Base-by-base conservation (phyloP, 306 rosid species). In the Canavalia ensiformis region DNA sequence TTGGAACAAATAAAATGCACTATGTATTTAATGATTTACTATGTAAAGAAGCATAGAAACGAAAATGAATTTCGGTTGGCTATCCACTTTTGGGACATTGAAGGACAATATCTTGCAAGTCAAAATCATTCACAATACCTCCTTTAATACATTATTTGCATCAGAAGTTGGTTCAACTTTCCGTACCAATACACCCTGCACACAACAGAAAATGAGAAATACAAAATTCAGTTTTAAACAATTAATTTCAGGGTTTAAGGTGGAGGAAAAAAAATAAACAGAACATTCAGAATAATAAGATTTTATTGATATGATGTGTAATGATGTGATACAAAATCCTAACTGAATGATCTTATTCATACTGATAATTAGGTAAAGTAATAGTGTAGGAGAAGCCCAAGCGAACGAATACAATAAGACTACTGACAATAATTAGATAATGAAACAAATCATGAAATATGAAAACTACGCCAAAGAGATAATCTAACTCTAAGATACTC, bases 141-240 rank as follows among this genome's bases (percentile, higher is more conserved):
- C 94, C 81, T 92, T 93, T 74, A 93, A 76, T 74, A 95, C 96
- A 51, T 89, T 93, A 81, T 86, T 82, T 76, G 98, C 98, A 87
- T 93, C 96, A 46, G 98, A 85, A 74, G 98, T 95, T 74, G 98
- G 99, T 80, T 95, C 98, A 70, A 95, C 92, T 88, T 93, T 86
- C 31, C 98, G 96, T 55, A 95, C 97, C 86, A 95, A 79, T 57
- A 95, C 94, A 68, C 99, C 99, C 99, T 95, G 91, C 83, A 77
- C 35, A 78, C 50, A 35, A 58, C 62, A 84, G 82, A 68, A 59
- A 51, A 65, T 45, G 82, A 46, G 47, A 79, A 81, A 78, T 75
- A 52, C 76, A 51, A 62, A 78, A 51, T 51, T 33, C 50, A 66
- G n/a, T 57, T 82, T 52, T 59, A 60, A 47, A 76, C 29, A 57